phyloP scores from a whole-genome alignment of 2,329 filamentous ascomycete species.

The Aureobasidium sp. region DNA sequence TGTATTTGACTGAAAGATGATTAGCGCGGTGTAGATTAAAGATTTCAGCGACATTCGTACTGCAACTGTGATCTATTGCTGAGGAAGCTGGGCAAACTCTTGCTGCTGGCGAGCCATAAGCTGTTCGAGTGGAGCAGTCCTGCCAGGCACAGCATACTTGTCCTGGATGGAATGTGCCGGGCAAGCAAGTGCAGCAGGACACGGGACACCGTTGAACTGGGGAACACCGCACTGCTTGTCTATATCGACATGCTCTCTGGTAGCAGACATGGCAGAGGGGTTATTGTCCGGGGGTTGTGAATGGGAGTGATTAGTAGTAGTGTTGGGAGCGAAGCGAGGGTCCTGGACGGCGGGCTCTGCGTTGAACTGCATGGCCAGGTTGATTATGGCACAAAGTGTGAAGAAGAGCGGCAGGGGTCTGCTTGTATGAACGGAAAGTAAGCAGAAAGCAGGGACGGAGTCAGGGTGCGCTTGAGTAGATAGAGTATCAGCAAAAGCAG shows the following conservation, averaged over 20 bases:
- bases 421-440: not conserved
- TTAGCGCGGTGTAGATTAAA: no score
- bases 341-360: not conserved
- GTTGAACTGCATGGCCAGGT: not conserved
- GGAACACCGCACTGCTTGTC: conserved; percentile 1
- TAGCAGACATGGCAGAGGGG: not conserved
- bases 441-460: not conserved
- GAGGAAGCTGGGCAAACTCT: not conserved
- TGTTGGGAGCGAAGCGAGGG: not conserved
- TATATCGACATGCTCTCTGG: not conserved
- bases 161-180: not conserved
- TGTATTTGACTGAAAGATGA: no score
- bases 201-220: not conserved
- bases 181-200: not conserved
- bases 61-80: not conserved
- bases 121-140: not conserved
- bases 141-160: not conserved
- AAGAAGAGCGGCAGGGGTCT: not conserved
- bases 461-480: not conserved
- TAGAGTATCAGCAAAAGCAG: no score
- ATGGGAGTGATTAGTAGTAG: not conserved
- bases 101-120: not conserved
- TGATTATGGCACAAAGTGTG: not conserved
- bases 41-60: not conserved
- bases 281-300: not conserved